phyloP scores from a whole-genome alignment of 257 asterid species.

The Eustoma russellianum region DNA sequence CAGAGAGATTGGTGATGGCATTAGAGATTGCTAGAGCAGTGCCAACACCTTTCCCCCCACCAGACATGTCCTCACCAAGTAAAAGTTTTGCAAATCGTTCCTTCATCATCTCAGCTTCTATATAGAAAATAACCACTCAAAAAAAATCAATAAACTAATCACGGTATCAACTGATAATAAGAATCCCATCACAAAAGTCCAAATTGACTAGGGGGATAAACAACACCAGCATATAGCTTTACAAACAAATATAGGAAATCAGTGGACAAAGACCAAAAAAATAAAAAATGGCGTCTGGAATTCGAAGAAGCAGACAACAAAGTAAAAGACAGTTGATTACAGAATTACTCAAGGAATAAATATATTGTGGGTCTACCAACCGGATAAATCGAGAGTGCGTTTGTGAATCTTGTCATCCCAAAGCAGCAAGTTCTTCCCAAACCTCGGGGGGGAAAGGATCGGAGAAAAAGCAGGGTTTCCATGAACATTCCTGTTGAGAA shows the following conservation, averaged over 20 bases:
- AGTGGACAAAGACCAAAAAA: neutral
- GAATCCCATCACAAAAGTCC: too few relatives aligned
- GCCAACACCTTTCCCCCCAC: constrained; percentile 89
- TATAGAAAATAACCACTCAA: neutral
- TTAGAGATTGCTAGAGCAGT: constrained; percentile 93
- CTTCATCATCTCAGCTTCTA: constrained; percentile 77
- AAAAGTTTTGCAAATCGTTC: constrained; percentile 72
- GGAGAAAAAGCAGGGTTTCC: constrained; percentile 11
- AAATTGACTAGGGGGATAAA: neutral
- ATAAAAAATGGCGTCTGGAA: neutral
- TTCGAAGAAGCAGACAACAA: neutral
- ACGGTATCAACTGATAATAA: neutral
- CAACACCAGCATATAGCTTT: too few relatives aligned
- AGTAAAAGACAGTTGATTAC: neutral
- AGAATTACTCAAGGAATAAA: too few relatives aligned
- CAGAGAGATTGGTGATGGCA: constrained; percentile 85
- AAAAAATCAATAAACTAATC: too few relatives aligned
- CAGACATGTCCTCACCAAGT: constrained; percentile 96
- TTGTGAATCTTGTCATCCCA: constrained; percentile 35
- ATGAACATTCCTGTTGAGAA: constrained; percentile 20
- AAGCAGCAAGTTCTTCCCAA: constrained; percentile 44
- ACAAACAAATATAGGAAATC: neutral
- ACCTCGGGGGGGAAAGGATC: constrained; percentile 55
- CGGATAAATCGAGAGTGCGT: constrained; percentile 30
- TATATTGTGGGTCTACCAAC: constrained; percentile 16